Percentiles rank a stretch among this genome's conserved stretches.
Evolutionary conservation across 805 yeast genomes (phyloP).

Genomic region (Grigorovia transvaalensis): DNA sequence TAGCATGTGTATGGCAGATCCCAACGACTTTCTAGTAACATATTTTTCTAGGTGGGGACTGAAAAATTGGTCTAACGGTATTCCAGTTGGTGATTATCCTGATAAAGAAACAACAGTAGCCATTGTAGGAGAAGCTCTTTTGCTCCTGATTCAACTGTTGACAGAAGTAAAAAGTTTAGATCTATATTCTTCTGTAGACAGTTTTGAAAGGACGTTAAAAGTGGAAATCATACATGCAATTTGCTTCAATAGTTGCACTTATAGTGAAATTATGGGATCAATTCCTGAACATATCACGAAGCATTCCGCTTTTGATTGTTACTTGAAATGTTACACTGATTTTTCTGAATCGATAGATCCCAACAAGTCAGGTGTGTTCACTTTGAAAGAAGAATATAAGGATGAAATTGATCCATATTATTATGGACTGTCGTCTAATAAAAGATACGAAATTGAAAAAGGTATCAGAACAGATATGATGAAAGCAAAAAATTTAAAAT

Average conservation of each 20-base stretch:
- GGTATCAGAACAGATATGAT: slow-evolving; percentile 44
- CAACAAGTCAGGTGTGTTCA: slow-evolving; percentile 53
- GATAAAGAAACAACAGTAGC: slow-evolving; percentile 36
- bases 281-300: slow-evolving; percentile 68
- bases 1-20: slow-evolving; percentile 43
- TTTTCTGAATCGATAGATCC: slow-evolving; percentile 51
- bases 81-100: slow-evolving; percentile 33
- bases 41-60: slow-evolving; percentile 65
- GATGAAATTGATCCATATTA: slow-evolving; percentile 70
- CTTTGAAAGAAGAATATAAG: slow-evolving; percentile 47
- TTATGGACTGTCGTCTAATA: slow-evolving; percentile 64
- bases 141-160: slow-evolving; percentile 54
- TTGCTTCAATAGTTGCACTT: slow-evolving; percentile 65
- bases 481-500: slow-evolving; percentile 29
- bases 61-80: slow-evolving; percentile 40
- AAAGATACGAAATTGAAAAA: slow-evolving; percentile 73
- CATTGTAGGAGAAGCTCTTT: slow-evolving; percentile 71
- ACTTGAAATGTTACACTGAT: slow-evolving; percentile 46
- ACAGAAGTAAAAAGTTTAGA: slow-evolving; percentile 55
- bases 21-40: slow-evolving; percentile 46
- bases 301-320: slow-evolving; percentile 64
- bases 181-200: slow-evolving; percentile 39
- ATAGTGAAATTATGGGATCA: slow-evolving; percentile 54
- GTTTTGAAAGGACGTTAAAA: slow-evolving; percentile 41
- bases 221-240: slow-evolving; percentile 74